Evolutionary conservation across 495 filamentous ascomycete genomes (phyloP).

Genomic region (Aspergillus bridgeri): DNA sequence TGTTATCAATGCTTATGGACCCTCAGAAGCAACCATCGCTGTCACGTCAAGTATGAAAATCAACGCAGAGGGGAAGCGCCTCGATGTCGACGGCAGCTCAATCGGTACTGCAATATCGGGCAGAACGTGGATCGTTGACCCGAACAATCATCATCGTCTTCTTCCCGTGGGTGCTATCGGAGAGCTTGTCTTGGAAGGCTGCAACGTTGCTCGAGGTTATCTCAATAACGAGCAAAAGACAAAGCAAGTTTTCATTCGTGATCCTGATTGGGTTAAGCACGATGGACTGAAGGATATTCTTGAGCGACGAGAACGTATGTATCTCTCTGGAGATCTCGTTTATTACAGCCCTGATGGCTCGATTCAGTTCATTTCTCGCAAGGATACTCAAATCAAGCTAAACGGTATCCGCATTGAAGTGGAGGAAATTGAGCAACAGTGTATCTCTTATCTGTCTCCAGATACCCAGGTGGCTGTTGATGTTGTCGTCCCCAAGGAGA

Average conservation of each 20-base stretch:
- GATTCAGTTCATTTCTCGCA: constrained; percentile 52
- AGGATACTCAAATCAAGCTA: constrained; percentile 64
- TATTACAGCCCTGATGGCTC: constrained; percentile 53
- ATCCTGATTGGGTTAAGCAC: constrained; percentile 46
- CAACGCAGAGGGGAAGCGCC: constrained; percentile 40
- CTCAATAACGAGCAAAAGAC: constrained; percentile 55
- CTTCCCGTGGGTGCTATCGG: constrained; percentile 59
- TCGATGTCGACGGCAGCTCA: constrained; percentile 33
- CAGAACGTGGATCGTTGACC: constrained; percentile 58
- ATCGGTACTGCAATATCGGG: constrained; percentile 41
- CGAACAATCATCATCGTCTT: constrained; percentile 52
- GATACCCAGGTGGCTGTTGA: constrained; percentile 42
- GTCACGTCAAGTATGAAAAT: constrained; percentile 39
- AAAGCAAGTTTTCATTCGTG: constrained; percentile 51
- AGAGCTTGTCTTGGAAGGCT: constrained; percentile 64
- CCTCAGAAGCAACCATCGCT: constrained; percentile 50
- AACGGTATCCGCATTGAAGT: constrained; percentile 64
- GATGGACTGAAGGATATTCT: constrained; percentile 24
- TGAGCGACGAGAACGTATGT: constrained; percentile 33
- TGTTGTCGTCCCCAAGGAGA: constrained; percentile 35
- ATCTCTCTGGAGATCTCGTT: constrained; percentile 51
- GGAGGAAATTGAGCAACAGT: constrained; percentile 62
- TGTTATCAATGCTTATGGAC: constrained; percentile 55
- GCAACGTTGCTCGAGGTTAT: constrained; percentile 57
- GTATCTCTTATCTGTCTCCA: constrained; percentile 26